These are phyloP conservation scores for Leishmania turanica DNA, from an alignment of 208 protist genomes.

Conservation along the genomic window DNA sequence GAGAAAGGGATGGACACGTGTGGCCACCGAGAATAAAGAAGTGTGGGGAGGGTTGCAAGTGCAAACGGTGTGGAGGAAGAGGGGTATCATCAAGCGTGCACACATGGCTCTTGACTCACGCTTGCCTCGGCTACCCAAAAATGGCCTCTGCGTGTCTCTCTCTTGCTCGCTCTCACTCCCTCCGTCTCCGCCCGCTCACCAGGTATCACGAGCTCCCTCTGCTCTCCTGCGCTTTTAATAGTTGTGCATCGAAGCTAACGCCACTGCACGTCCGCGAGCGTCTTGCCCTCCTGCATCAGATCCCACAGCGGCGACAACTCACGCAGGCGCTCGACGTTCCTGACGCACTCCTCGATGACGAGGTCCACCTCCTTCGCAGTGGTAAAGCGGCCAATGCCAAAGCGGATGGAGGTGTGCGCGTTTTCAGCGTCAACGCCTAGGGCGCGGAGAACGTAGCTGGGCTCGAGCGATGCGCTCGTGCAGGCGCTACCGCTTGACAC, in stretches of 20 bases:
- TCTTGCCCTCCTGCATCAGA: slow-evolving; percentile 97
- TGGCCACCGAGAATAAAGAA: neutral
- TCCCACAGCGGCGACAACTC: slow-evolving; percentile 99
- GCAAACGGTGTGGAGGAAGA: neutral
- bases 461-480: slow-evolving; percentile 99
- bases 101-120: neutral
- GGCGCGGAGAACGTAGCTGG: slow-evolving; percentile 98
- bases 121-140: neutral
- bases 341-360: slow-evolving; percentile 87
- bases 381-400: slow-evolving; percentile 98
- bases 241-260: slow-evolving; percentile 33
- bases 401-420: slow-evolving; percentile 99
- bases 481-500: slow-evolving; percentile 98
- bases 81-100: neutral
- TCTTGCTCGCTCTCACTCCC: neutral
- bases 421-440: slow-evolving; percentile 98
- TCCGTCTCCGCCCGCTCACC: neutral
- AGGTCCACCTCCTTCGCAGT: slow-evolving; percentile 96
- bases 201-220: neutral
- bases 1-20: neutral
- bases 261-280: slow-evolving; percentile 88
- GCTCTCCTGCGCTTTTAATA: neutral
- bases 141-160: neutral
- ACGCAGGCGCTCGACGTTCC: slow-evolving; percentile 95
- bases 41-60: neutral